Percentiles rank a stretch among this genome's conserved stretches.
phyloP scores from a whole-genome alignment of 805 yeast genomes.

The Yarrowia keelungensis region DNA sequence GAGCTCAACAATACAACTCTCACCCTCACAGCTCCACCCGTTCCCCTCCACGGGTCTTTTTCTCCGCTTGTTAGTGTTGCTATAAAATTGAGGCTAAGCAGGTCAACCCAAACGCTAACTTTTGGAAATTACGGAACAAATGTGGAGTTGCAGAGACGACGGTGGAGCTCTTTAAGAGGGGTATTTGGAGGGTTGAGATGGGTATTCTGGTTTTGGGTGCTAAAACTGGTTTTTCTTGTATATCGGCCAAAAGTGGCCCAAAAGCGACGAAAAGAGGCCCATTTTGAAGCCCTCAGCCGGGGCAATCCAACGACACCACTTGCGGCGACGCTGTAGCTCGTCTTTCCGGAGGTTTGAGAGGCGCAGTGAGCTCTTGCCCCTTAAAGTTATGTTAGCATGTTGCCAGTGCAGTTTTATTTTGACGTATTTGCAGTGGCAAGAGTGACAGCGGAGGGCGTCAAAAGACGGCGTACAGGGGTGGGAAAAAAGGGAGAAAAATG shows the following conservation, averaged over 20 bases:
- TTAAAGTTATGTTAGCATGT: slow-evolving; percentile 18
- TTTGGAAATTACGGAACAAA: neutral
- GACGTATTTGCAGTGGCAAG: slow-evolving; percentile 26
- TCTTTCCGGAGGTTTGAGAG: neutral
- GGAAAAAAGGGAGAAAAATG: neutral
- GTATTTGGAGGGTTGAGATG: neutral
- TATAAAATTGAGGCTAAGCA: slow-evolving; percentile 19
- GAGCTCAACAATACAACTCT: neutral
- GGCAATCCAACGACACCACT: slow-evolving; percentile 1
- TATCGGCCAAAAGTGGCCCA: neutral
- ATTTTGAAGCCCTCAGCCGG: no score
- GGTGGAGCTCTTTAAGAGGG: neutral
- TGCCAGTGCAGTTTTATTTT: neutral
- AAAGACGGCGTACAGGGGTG: neutral
- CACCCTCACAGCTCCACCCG: neutral
- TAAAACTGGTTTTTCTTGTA: neutral
- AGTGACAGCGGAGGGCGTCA: neutral
- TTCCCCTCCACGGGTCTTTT: neutral
- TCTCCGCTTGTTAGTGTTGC: neutral
- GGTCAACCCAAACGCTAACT: neutral
- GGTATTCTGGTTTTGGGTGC: neutral
- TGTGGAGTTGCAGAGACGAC: slow-evolving; percentile 6
- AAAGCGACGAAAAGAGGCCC: no score
- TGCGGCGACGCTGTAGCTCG: no score
- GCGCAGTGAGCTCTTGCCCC: slow-evolving; percentile 30